Percentiles rank a stretch among this genome's conserved stretches.
These are phyloP conservation scores for Isoetes taiwanensis DNA, from an alignment of 75 land plant genomes.

Conservation along the genomic window DNA sequence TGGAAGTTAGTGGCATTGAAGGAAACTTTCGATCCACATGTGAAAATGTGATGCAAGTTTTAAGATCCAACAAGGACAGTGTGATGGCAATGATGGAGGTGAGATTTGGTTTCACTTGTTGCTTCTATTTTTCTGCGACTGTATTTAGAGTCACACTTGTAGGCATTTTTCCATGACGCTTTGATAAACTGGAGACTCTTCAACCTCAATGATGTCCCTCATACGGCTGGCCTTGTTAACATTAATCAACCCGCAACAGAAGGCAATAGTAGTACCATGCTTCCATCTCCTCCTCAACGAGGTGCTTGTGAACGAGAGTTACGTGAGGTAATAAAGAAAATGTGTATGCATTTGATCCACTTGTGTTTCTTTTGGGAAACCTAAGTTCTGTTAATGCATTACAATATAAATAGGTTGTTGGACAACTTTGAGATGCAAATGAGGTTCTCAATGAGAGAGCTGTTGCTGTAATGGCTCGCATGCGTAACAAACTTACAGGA, in stretches of 20 bases:
- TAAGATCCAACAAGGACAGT: conserved; percentile 89
- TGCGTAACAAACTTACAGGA: conserved; percentile 96
- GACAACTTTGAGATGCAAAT: conserved; percentile 96
- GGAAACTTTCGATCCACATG: conserved; percentile 96
- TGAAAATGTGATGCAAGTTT: conserved; percentile 97
- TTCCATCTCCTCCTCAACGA: conserved; percentile 70
- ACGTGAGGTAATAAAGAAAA: conserved; percentile 63
- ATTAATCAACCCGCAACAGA: conserved; percentile 40
- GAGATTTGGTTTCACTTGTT: too few relatives aligned
- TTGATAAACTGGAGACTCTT: conserved; percentile 96
- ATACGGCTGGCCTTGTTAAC: conserved; percentile 37
- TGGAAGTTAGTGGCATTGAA: conserved; percentile 99
- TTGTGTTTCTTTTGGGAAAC: too few relatives aligned
- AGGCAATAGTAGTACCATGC: conserved; percentile 27
- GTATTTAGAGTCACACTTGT: conserved; percentile 10
- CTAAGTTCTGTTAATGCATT: too few relatives aligned
- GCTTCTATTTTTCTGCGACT: too few relatives aligned
- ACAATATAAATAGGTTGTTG: too few relatives aligned
- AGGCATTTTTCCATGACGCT: conserved; percentile 99
- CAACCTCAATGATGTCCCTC: conserved; percentile 87
- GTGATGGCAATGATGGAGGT: conserved; percentile 99
- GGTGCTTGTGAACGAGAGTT: conserved; percentile 76
- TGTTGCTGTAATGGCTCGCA: conserved; percentile 92
- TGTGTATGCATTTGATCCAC: too few relatives aligned
- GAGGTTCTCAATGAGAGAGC: conserved; percentile 97